A percentile compares a stretch with the other conserved stretches of the same genome.
phyloP scores from a whole-genome alignment of 2,329 filamentous ascomycete species.

The Fusarium heterosporum region DNA sequence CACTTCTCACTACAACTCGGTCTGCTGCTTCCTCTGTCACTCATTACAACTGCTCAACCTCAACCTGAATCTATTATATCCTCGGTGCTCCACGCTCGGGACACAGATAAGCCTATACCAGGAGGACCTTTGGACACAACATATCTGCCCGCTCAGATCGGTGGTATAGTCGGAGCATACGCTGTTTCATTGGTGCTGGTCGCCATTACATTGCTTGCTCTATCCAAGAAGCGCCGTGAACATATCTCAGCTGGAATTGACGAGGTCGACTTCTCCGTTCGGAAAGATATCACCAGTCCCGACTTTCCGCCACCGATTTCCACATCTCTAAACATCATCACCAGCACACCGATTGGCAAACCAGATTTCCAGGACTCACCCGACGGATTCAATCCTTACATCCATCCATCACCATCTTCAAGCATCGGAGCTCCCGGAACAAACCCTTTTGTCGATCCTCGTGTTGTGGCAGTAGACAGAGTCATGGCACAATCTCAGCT shows the following conservation, averaged over 20 bases:
- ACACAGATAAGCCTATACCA: constrained; percentile 70
- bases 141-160: constrained; percentile 83
- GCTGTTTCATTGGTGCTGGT: constrained; percentile 80
- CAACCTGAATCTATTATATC: constrained; percentile 49
- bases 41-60: constrained; percentile 49
- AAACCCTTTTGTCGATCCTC: constrained; percentile 79
- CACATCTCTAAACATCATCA: constrained; percentile 34
- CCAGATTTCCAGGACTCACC: constrained; percentile 62
- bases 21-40: constrained; percentile 46
- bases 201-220: constrained; percentile 71
- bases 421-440: constrained; percentile 65
- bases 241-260: constrained; percentile 65
- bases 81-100: constrained; percentile 40
- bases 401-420: constrained; percentile 61
- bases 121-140: constrained; percentile 68
- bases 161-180: constrained; percentile 87
- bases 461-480: constrained; percentile 79
- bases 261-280: constrained; percentile 58
- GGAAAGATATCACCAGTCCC: constrained; percentile 40
- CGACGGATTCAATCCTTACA: constrained; percentile 54
- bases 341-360: constrained; percentile 49
- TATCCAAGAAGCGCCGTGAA: constrained; percentile 67
- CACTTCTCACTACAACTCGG: constrained; percentile 46
- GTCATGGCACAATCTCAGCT: constrained; percentile 83
- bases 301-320: constrained; percentile 38